A percentile compares a stretch with the other conserved stretches of the same genome.
These are phyloP conservation scores for Perkinsus marinus DNA, from an alignment of 169 alveolate genomes.

Conservation along the genomic window DNA sequence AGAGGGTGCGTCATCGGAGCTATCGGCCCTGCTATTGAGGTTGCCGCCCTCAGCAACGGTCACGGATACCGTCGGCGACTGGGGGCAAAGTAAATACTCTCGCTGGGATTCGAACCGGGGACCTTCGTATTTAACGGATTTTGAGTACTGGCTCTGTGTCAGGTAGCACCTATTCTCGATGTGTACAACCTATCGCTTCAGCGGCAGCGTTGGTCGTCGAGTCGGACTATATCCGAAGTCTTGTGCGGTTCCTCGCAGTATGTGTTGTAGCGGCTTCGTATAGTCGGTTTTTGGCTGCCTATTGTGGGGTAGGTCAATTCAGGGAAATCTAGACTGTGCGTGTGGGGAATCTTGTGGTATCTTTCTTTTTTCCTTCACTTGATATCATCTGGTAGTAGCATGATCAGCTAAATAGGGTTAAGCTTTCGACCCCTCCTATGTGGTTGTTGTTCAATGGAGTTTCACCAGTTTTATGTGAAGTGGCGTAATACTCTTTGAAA, in stretches of 20 bases:
- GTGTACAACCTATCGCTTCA: not conserved
- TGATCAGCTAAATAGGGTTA: too few relatives aligned
- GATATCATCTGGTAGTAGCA: not conserved
- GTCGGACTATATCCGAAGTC: not conserved
- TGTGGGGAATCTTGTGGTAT: not conserved
- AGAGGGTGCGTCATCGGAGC: not conserved
- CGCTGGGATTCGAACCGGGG: not conserved
- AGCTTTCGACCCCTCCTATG: too few relatives aligned
- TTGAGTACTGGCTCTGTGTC: not conserved
- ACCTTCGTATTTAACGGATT: not conserved
- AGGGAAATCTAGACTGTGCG: not conserved
- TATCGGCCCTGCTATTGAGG: not conserved
- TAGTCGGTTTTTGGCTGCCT: not conserved
- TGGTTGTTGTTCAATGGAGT: too few relatives aligned
- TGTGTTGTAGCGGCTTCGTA: not conserved
- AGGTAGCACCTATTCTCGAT: not conserved
- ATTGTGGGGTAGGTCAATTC: not conserved
- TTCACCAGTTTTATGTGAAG: too few relatives aligned
- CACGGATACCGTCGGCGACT: not conserved
- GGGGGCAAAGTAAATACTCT: not conserved
- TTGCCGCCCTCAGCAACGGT: not conserved
- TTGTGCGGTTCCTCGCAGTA: not conserved
- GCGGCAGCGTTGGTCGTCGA: not conserved
- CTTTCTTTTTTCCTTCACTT: not conserved
- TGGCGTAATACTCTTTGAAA: too few relatives aligned